Percentiles rank a stretch among this genome's conserved stretches.
Conservation (phyloP, 352 stramenopile genomes). For the Globisporangium splendens region DNA sequence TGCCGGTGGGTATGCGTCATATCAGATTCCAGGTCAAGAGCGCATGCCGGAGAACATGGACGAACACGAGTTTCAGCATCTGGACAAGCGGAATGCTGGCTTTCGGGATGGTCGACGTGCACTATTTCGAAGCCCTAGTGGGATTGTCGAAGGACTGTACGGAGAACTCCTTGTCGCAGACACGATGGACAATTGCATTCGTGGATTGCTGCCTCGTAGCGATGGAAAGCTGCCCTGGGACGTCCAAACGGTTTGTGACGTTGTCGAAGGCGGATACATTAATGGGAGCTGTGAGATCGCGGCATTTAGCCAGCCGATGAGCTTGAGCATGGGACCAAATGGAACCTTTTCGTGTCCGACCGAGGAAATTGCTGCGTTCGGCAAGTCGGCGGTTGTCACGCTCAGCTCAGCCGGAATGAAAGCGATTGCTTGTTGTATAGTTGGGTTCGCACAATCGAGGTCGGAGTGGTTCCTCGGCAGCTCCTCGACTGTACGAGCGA, state of each 20-base stretch:
- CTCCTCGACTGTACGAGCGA: slow-evolving; percentile 3
- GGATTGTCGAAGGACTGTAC: slow-evolving; percentile 21
- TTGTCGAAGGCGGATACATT: slow-evolving; percentile 20
- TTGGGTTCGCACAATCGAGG: slow-evolving; percentile 44
- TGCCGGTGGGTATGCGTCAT: slow-evolving; percentile 21
- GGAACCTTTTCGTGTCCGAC: slow-evolving; percentile 39
- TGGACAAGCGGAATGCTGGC: slow-evolving; percentile 18
- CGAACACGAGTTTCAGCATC: slow-evolving; percentile 3
- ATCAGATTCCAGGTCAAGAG: slow-evolving; percentile 1
- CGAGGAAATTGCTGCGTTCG: slow-evolving; percentile 42
- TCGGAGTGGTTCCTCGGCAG: slow-evolving; percentile 15
- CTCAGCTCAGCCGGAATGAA: slow-evolving; percentile 1
- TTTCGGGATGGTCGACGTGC: slow-evolving; percentile 28
- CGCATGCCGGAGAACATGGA: slow-evolving; percentile 3
- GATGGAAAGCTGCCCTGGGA: slow-evolving; percentile 17
- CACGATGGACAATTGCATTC: slow-evolving; percentile 62
- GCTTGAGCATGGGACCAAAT: slow-evolving; percentile 24
- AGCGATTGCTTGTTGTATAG: slow-evolving; percentile 20
- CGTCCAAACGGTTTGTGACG: slow-evolving; percentile 28
- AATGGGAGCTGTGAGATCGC: slow-evolving; percentile 31
- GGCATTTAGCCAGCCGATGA: slow-evolving; percentile 34
- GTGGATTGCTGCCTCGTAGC: slow-evolving; percentile 20
- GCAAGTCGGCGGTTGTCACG: slow-evolving; percentile 29
- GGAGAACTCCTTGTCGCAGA: slow-evolving; percentile 43
- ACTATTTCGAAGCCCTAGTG: slow-evolving; percentile 41